Evolutionary conservation across 768 basidiomycete species (phyloP).

Genomic region (Lactarius hengduanensis): DNA sequence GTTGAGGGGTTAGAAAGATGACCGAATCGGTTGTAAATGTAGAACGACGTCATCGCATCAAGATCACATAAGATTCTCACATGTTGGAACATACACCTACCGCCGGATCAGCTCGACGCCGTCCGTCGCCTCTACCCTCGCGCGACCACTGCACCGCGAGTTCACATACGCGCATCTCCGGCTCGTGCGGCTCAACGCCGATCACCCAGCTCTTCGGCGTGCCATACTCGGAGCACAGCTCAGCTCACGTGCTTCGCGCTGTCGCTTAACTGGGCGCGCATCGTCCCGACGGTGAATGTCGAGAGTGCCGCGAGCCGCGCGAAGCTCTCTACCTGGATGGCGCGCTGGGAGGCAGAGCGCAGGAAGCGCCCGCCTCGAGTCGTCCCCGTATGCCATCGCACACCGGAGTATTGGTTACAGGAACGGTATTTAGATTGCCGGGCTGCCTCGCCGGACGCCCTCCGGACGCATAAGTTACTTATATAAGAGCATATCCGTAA

Average conservation of each 20-base stretch:
- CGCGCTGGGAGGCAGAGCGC: constrained; percentile 84
- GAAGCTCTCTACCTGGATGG: constrained; percentile 90
- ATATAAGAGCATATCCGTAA: no score
- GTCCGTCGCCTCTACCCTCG: constrained; percentile 66
- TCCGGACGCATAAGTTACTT: no score
- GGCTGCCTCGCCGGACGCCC: no score
- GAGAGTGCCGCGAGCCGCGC: constrained; percentile 66
- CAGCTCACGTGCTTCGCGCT: constrained; percentile 94
- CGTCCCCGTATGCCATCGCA: constrained; percentile 41
- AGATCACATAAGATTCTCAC: no score
- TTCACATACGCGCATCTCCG: constrained; percentile 72
- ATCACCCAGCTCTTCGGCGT: constrained; percentile 75
- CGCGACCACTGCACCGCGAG: constrained; percentile 57
- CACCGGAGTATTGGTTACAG: constrained; percentile 47
- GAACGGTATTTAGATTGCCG: no score
- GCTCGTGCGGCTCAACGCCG: constrained; percentile 66
- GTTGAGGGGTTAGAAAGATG: no score
- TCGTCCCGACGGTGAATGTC: constrained; percentile 96
- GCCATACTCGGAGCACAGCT: constrained; percentile 94
- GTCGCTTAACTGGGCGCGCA: constrained; percentile 78
- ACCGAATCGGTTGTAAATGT: no score
- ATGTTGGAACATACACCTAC: constrained; percentile 30
- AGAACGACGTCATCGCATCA: no score
- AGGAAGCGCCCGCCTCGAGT: constrained; percentile 46
- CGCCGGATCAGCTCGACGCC: constrained; percentile 61